Base-by-base conservation (phyloP, 2,329 filamentous ascomycete species). In the Nigrospora osmanthi region DNA sequence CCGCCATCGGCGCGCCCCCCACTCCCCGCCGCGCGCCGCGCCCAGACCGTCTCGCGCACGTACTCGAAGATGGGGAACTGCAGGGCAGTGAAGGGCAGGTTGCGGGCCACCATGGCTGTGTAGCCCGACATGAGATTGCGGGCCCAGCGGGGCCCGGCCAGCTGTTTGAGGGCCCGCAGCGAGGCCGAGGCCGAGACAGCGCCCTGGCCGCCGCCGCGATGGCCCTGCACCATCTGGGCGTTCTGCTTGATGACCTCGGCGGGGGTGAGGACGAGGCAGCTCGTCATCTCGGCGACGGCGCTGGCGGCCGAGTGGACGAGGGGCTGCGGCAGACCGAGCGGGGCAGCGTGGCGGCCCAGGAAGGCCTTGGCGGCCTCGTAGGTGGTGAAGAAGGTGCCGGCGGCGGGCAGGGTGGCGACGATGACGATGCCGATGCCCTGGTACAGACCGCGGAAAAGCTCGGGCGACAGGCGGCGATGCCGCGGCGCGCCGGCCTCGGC, bases 161-260 rank as follows among this genome's bases (percentile, higher is more conserved):
- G 62, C 63, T 69, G 72, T 46, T 62, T 68, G 50, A 80, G 62
- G 1, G 72, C 71, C 47, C 66, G 63, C n/a, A 76, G 54, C 0
- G 73, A 78, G 0, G 71, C 72, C 5, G 66, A 69, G 19, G 43
- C 40, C 10, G 40, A 31, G 23, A 35, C 35, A 32, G 42, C 14
- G 47, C 53, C 17, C 50, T 57, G 56, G 45, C 34, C 33, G 28
- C 33, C 48, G 45, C 13, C 55, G 58, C 17, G 70, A 53, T 7
- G 23, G 11, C 50, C 57, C 17, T 70, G 54, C 32, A 93, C 71
- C 76, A 95, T 89, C 63, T 95, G 89, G 0, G 90, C 89, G 63
- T 95, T 95, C 61, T 95, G 89, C 68, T 96, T 95, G 51, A 95
- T 79, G 9, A 95, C 87, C 62, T 95, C 89, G 13, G 89, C 88